phyloP scores from a whole-genome alignment of 306 rosid species.

The Trichosanthes cucumerina region DNA sequence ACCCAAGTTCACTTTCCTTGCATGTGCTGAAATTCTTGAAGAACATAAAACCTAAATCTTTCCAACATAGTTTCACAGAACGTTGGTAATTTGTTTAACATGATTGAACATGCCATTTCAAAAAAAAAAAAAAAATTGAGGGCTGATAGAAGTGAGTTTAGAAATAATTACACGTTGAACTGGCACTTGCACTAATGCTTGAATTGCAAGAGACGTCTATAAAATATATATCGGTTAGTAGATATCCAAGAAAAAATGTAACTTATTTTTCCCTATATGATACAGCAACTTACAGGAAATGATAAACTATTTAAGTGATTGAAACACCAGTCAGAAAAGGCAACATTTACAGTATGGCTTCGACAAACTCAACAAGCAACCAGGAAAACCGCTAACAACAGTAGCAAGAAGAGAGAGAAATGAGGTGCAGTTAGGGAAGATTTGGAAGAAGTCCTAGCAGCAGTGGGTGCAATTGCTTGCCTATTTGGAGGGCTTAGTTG shows the following conservation, averaged over 20 bases:
- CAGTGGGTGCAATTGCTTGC: conserved; percentile 27
- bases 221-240: background rate
- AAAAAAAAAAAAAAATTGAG: background rate
- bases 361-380: background rate
- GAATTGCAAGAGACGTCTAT: background rate
- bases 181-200: background rate
- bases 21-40: background rate
- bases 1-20: background rate
- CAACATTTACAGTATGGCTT: background rate
- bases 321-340: background rate
- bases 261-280: conserved; percentile 1
- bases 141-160: background rate
- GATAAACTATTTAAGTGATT: background rate
- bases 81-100: background rate
- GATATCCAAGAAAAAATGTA: background rate
- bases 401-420: conserved; percentile 19
- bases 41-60: background rate
- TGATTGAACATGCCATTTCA: background rate
- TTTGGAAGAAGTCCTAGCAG: conserved; percentile 27
- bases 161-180: background rate
- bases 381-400: background rate
- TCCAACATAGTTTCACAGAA: background rate
- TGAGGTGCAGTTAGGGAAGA: conserved; percentile 21
- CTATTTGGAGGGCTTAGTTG: conserved; percentile 33
- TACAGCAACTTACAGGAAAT: background rate